phyloP scores from a whole-genome alignment of 495 filamentous ascomycete genomes.

The Penicillium paradoxum region DNA sequence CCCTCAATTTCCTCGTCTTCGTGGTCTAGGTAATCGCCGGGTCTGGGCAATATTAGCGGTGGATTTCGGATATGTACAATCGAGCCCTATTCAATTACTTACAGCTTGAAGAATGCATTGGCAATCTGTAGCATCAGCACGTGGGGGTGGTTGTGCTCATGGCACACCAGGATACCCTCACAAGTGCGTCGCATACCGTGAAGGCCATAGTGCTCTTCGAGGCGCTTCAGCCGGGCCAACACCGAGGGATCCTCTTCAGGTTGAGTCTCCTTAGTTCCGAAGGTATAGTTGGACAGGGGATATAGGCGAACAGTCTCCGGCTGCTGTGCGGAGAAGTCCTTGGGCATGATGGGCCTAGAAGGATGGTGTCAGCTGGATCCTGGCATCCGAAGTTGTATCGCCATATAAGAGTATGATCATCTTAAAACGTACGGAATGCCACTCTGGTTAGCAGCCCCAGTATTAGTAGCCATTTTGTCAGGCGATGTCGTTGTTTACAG shows the following conservation, averaged over 20 bases:
- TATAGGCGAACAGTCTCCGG: conserved; percentile 88
- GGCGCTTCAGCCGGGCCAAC: conserved; percentile 79
- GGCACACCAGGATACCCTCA: conserved; percentile 93
- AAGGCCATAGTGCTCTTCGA: conserved; percentile 87
- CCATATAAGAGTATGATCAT: not conserved
- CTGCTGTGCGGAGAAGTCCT: conserved; percentile 81
- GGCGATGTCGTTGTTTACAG: not conserved
- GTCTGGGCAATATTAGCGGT: conserved; percentile 40
- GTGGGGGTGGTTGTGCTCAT: conserved; percentile 98
- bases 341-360: conserved; percentile 67
- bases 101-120: conserved; percentile 98
- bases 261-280: conserved; percentile 95
- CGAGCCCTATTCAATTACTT: conserved; percentile 17
- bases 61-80: not conserved
- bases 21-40: conserved; percentile 89
- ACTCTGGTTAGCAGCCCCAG: conserved; percentile 63
- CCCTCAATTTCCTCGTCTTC: conserved; percentile 89
- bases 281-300: conserved; percentile 96
- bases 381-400: too few relatives aligned
- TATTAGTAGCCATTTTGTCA: conserved; percentile 69
- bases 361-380: conserved; percentile 1
- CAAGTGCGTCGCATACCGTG: conserved; percentile 97
- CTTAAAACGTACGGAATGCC: conserved; percentile 52
- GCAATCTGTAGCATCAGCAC: conserved; percentile 98
- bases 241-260: conserved; percentile 97